These are phyloP conservation scores for Ophiocytium majus DNA, from an alignment of 352 stramenopile genomes.

Conservation along the genomic window DNA sequence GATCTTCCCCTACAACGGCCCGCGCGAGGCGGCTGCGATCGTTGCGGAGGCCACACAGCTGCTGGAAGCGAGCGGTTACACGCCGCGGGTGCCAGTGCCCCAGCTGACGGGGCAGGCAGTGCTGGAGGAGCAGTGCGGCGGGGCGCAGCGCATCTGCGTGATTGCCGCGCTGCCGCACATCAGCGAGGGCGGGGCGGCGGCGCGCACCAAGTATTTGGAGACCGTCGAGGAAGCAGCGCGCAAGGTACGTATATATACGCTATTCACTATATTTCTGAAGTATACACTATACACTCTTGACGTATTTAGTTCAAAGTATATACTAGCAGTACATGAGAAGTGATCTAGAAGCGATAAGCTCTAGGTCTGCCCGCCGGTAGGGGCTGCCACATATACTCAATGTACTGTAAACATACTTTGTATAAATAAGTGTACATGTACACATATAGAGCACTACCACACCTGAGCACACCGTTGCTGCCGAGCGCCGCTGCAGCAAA, in stretches of 20 bases:
- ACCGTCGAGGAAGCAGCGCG: constrained; percentile 75
- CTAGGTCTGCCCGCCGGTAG: no score
- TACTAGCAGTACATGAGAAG: no score
- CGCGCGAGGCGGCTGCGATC: constrained; percentile 75
- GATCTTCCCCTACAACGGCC: constrained; percentile 78
- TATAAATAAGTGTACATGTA: no score
- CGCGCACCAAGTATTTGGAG: constrained; percentile 73
- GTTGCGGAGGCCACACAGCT: constrained; percentile 67
- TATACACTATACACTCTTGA: no score
- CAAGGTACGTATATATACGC: constrained; percentile 64
- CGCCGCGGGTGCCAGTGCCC: constrained; percentile 65
- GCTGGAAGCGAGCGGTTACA: constrained; percentile 36
- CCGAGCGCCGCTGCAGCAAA: no score
- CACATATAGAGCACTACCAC: no score
- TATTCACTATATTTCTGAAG: no score
- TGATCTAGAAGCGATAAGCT: no score
- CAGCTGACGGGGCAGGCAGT: constrained; percentile 68
- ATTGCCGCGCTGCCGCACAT: constrained; percentile 82
- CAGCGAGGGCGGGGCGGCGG: constrained; percentile 72
- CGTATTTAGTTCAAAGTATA: no score
- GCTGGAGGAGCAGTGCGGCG: constrained; percentile 73
- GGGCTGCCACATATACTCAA: no score
- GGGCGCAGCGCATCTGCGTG: constrained; percentile 68
- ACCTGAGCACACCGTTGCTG: no score
- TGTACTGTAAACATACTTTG: no score